Evolutionary conservation across 2,329 filamentous ascomycete species (phyloP), one percentile per base, ranked within the genome.

Genomic region (Botrytis cinerea): DNA sequence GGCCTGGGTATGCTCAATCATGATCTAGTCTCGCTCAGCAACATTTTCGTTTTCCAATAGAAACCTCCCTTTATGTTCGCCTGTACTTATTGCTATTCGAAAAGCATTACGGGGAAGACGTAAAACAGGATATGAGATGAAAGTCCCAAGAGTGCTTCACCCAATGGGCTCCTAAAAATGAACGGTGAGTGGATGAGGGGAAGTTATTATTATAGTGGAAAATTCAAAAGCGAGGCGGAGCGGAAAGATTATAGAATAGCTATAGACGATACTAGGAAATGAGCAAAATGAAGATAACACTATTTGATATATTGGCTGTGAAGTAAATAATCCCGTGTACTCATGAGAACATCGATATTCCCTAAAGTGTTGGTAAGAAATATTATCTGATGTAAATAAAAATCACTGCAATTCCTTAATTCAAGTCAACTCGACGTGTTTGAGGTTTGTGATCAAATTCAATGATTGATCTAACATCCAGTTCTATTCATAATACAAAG

Each of bases 401-500:
- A 10, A 18, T 48, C 32, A 20, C 64, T 28, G 2, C 3, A 4
- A 54, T 14, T 45, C 10, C 28, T 28, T 43, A 2, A 0, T 22
- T 40, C 46, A 68, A 38, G 45, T 43, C 6, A 32, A 57, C 38
- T 32, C 43, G 48, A 69, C 14, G 16, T 57, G n/a, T 22, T 20
- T 28, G 10, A 57, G 14, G 10, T 43, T 9, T 10, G 22, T 40
- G 32, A 43, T 40, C 20, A 5, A 43, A 57, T 43, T 25, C 10
- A 43, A 68, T 32, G 25, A 18, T 57, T 25, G 12, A 32, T 25
- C 3, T 38, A 68, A 32, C 14, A 43, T 68, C 35, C 10, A 57
- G n/a, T 57, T 68, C 48, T 25, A 57, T 28, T 22, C 25, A 57
- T 57, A 68, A 68, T 48, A 68, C 35, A 57, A 67, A 68, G 54